Base-by-base conservation (phyloP, 108 stramenopile species). In the Discostella pseudostelligera region DNA sequence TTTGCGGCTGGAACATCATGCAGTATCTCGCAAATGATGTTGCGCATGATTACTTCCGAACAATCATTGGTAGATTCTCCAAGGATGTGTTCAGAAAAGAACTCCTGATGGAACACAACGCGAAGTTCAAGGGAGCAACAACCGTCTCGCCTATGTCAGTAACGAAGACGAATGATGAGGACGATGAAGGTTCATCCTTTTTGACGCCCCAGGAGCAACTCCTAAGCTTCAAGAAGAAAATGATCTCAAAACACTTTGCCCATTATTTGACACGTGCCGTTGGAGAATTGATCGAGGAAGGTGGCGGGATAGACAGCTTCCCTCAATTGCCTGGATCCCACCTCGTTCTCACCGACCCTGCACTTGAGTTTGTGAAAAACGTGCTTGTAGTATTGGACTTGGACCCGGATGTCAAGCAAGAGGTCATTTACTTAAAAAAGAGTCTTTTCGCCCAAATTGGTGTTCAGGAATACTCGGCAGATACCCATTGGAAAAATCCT, bases 331-430 rank as follows among this genome's bases (percentile, higher is more conserved):
- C 87, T 10, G 92, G 90, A n/a, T 74, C 80, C 14, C 71, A 96
- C 51, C 65, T 82, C 40, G 39, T 50, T 59, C 67, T 65, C 24
- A 76, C 67, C 39, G 79, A 83, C 62, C 92, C 97, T 36, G 89
- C 97, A 9, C 79, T 99, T 39, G 96, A 97, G 77, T 97, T 99
- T 69, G 89, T 96, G 68, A 97, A 97, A 70, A 85, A 79, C 65
- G 83, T 97, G 19, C 85, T 89, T 46, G 79, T 72, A 21, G 80
- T 99, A 7, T 69, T 99, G 29, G 76, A 83, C 47, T 84, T 99
- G 14, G 99, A 99, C 69, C 43, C 81, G 5, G 88, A 90, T 40
- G 77, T 88, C 4, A 68, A 83, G 32, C 85, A 87, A 28, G 96
- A 96, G 76, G 88, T 93, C 25, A 72, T 82, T 28, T 81, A 72